Conservation (phyloP, 257 asterid genomes). For the Penstemon barbatus region DNA sequence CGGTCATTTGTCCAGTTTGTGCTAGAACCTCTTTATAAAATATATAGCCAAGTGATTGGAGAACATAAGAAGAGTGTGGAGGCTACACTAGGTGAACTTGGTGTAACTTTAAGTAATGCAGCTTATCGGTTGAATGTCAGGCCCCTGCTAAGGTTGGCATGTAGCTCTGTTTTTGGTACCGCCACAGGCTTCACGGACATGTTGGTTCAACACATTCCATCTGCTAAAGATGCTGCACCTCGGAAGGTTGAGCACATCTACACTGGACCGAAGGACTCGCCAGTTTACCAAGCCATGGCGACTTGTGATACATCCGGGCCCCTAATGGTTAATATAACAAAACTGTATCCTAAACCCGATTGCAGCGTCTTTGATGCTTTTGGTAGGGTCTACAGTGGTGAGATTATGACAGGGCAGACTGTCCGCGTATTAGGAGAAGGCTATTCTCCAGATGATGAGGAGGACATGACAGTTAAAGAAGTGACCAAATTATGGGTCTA, state of each 20-base stretch:
- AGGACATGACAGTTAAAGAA: constrained; percentile 96
- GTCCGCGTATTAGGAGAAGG: constrained; percentile 97
- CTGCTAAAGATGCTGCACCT: constrained; percentile 88
- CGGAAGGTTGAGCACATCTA: constrained; percentile 84
- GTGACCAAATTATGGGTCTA: constrained; percentile 94
- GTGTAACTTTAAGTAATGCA: constrained; percentile 94
- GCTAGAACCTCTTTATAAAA: constrained; percentile 90
- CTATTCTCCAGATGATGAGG: constrained; percentile 97
- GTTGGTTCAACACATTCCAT: constrained; percentile 95
- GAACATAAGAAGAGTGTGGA: constrained; percentile 98
- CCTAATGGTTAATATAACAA: constrained; percentile 86
- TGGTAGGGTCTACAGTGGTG: constrained; percentile 97
- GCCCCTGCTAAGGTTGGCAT: constrained; percentile 87
- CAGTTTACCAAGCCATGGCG: constrained; percentile 74
- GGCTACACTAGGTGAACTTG: constrained; percentile 85
- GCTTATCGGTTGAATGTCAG: constrained; percentile 87
- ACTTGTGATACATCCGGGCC: constrained; percentile 88
- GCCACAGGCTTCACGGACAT: constrained; percentile 97
- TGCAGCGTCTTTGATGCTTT: constrained; percentile 96
- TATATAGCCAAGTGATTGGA: constrained; percentile 95
- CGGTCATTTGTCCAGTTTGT: constrained; percentile 94
- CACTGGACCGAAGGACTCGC: constrained; percentile 81
- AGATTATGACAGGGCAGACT: constrained; percentile 85
- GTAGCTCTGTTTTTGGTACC: constrained; percentile 92
- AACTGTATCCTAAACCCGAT: constrained; percentile 90